Percentiles rank a stretch among this genome's conserved stretches.
Conservation (phyloP, 768 basidiomycete genomes). For the Calocybe cyanea region DNA sequence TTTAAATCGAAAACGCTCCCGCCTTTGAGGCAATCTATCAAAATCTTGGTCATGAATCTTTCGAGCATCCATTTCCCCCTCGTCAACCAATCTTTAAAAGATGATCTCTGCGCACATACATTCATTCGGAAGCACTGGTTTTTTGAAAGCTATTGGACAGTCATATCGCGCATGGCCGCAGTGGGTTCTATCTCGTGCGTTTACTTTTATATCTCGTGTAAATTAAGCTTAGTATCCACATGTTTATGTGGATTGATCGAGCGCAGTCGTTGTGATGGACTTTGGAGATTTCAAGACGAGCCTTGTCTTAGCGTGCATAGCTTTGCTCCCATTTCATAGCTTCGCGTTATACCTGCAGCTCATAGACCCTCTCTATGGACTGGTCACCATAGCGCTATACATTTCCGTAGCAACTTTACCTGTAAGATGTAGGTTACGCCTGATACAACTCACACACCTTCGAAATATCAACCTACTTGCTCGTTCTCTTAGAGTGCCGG, state of each 20-base stretch:
- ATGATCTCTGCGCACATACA: constrained; percentile 25
- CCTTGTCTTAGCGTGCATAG: constrained; percentile 20
- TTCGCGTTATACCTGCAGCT: constrained; percentile 24
- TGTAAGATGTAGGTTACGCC: constrained; percentile 30
- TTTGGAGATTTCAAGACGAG: constrained; percentile 9
- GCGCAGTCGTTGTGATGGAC: constrained; percentile 9
- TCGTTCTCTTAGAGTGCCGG: constrained; percentile 25
- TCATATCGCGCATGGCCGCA: constrained; percentile 18
- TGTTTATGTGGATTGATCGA: not conserved
- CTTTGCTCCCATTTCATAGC: constrained; percentile 29
- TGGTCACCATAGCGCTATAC: constrained; percentile 17
- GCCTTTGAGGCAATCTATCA: constrained; percentile 6
- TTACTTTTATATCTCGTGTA: not conserved
- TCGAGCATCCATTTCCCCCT: constrained; percentile 4
- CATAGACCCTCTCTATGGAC: constrained; percentile 18
- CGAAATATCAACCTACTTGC: constrained; percentile 1
- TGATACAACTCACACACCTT: too few relatives aligned
- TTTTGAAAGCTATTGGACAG: constrained; percentile 31
- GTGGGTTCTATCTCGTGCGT: constrained; percentile 3
- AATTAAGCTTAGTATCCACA: not conserved
- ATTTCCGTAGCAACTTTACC: constrained; percentile 19
- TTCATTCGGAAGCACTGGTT: constrained; percentile 38
- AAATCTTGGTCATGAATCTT: constrained; percentile 6
- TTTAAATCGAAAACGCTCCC: constrained; percentile 1
- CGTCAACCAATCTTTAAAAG: not conserved